phyloP scores from a whole-genome alignment of 2,329 filamentous ascomycete genomes.

The Colletotrichum abscissum region DNA sequence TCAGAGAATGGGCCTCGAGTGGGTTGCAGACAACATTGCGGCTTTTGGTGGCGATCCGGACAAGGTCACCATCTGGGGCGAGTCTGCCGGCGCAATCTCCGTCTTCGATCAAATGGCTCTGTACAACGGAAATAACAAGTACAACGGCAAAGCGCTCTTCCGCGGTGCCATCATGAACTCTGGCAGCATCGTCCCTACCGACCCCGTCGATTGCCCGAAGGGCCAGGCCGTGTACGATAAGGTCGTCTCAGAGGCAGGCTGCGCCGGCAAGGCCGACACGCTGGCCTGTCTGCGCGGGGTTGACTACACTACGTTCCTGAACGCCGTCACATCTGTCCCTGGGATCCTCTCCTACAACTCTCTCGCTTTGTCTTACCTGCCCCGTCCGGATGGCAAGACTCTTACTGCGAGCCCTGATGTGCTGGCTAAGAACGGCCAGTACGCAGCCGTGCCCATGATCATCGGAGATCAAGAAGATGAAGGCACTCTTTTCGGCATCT shows the following conservation, averaged over 20 bases:
- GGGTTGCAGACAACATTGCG: slow-evolving; percentile 73
- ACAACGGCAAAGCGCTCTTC: slow-evolving; percentile 74
- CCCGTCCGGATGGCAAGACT: slow-evolving; percentile 67
- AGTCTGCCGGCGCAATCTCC: slow-evolving; percentile 69
- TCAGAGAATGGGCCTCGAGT: slow-evolving; percentile 69
- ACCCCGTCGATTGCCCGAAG: slow-evolving; percentile 65
- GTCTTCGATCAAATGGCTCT: slow-evolving; percentile 72
- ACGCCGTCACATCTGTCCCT: slow-evolving; percentile 69
- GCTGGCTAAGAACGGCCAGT: slow-evolving; percentile 58
- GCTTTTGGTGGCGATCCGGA: slow-evolving; percentile 74
- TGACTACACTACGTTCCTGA: slow-evolving; percentile 61
- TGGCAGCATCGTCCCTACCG: slow-evolving; percentile 61
- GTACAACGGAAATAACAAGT: slow-evolving; percentile 70
- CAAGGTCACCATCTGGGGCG: slow-evolving; percentile 74
- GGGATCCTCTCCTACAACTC: slow-evolving; percentile 66
- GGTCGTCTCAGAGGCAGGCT: slow-evolving; percentile 64
- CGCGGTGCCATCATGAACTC: slow-evolving; percentile 74
- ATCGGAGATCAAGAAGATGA: slow-evolving; percentile 75
- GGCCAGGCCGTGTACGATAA: slow-evolving; percentile 66
- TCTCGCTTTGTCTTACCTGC: slow-evolving; percentile 70
- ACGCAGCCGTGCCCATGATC: slow-evolving; percentile 70
- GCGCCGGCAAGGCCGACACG: slow-evolving; percentile 58
- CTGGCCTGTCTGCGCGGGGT: slow-evolving; percentile 66
- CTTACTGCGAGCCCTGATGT: slow-evolving; percentile 65
- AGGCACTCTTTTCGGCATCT: slow-evolving; percentile 71